These are phyloP conservation scores for Thraustochytrium sp. DNA, from an alignment of 352 stramenopile genomes.

Conservation along the genomic window DNA sequence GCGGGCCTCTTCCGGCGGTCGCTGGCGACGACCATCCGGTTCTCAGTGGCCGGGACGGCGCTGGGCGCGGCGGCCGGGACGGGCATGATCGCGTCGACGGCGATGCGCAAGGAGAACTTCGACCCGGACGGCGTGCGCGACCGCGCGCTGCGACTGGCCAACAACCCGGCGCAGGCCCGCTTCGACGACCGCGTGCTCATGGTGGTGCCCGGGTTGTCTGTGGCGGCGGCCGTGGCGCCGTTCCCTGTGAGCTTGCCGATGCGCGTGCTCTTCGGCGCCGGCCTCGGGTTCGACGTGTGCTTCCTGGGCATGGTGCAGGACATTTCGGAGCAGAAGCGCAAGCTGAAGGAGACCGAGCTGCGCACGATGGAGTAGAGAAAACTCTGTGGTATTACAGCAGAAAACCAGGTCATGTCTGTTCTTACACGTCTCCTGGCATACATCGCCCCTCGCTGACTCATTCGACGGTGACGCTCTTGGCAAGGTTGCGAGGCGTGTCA, in stretches of 20 bases:
- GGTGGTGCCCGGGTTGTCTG: background rate
- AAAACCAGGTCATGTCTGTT: background rate
- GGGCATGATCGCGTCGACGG: background rate
- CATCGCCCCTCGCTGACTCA: too few species aligned
- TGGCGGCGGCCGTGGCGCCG: background rate
- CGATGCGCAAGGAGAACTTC: background rate
- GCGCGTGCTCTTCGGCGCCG: background rate
- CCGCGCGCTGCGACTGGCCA: background rate
- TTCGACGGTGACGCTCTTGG: slow-evolving; percentile 97
- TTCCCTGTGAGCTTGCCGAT: background rate
- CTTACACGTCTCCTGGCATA: too few species aligned
- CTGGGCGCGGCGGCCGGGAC: background rate
- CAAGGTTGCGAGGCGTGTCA: slow-evolving; percentile 94
- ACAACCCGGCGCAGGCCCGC: background rate
- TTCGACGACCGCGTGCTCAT: background rate
- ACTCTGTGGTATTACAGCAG: background rate
- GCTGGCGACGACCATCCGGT: background rate
- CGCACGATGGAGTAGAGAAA: slow-evolving; percentile 3
- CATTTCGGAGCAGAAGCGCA: background rate
- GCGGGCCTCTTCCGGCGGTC: background rate
- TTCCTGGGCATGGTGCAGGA: background rate
- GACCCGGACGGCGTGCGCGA: background rate
- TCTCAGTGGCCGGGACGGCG: background rate
- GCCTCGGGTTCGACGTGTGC: background rate
- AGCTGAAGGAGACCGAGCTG: background rate